Evolutionary conservation across 768 basidiomycete genomes (phyloP).

Genomic region (Leccinum disarticulatum): DNA sequence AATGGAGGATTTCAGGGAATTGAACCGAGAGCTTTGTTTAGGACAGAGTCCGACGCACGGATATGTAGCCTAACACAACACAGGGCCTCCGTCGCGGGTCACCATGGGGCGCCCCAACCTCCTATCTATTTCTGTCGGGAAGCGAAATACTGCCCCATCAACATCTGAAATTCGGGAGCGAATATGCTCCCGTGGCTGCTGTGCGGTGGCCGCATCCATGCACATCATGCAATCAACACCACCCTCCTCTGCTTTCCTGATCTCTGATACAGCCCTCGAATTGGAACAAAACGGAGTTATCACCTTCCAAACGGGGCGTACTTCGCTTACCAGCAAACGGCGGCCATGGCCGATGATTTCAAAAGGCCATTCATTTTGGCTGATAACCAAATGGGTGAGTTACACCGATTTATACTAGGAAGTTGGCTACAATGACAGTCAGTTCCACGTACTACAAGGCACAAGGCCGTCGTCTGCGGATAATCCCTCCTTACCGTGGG

Average conservation of each 20-base stretch:
- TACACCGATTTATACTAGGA: background rate
- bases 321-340: background rate
- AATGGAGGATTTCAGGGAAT: no score
- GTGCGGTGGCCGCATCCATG: background rate
- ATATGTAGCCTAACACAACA: background rate
- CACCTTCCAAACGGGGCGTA: background rate
- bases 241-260: background rate
- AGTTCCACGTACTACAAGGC: background rate
- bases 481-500: no score
- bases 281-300: background rate
- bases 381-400: background rate
- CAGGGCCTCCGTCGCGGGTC: background rate
- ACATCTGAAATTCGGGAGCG: background rate
- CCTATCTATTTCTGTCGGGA: background rate
- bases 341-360: background rate
- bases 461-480: background rate
- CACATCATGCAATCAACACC: no score
- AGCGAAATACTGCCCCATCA: background rate
- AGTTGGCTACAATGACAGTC: background rate
- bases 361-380: background rate
- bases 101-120: background rate
- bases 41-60: background rate
- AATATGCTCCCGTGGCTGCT: background rate
- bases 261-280: background rate
- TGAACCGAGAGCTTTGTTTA: background rate